Evolutionary conservation across 2,329 filamentous ascomycete species (phyloP), one percentile per base, ranked within the genome.

Genomic region (Cephalotrichum gorgonifer): DNA sequence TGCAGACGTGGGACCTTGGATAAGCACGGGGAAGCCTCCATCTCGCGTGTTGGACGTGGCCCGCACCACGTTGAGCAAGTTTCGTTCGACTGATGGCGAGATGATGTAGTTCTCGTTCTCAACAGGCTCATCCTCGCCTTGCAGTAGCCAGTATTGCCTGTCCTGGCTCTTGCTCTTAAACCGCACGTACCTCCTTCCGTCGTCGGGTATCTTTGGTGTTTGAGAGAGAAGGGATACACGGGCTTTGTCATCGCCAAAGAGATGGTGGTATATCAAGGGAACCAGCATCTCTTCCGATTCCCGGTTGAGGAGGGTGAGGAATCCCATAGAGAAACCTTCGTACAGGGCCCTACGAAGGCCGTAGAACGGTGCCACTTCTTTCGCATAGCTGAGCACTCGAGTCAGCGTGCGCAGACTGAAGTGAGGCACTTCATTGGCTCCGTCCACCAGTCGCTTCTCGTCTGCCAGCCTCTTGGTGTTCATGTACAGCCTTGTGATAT

Each of bases 291-390:
- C 76, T 63, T 95, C 89, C 0, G 93, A 97, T 27, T 85, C 79
- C 57, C 81, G 78, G 58, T 91, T 84, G 12, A 99, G 74, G 6
- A 96, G 78, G 0, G 94, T 98, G 50, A 96, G 70, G 60, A 98
- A 99, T 45, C 90, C 93, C 94, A 98, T 98, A 15, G 88, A 89
- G 61, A 97, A 97, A 0, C 93, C 94, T 70, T 99, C 93, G 54
- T 86, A 95, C 2, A 97, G 71, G 11, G 91, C 87, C 59, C 94
- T 74, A 23, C 93, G 81, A 39, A 97, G 70, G 12, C 87, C 89
- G 64, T 95, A 96, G 4, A 85, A 77, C 0, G 88, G 81, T 0
- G 87, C 79, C 54, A 96, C 90, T 48, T 90, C 85, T 54, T 83
- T 82, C 17, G 91, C 89, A 62, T 96, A 98, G 33, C 83, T 86